Percentiles rank a stretch among this genome's conserved stretches.
Evolutionary conservation across 2,329 filamentous ascomycete species (phyloP).

Genomic region (Kalmusia sp.): DNA sequence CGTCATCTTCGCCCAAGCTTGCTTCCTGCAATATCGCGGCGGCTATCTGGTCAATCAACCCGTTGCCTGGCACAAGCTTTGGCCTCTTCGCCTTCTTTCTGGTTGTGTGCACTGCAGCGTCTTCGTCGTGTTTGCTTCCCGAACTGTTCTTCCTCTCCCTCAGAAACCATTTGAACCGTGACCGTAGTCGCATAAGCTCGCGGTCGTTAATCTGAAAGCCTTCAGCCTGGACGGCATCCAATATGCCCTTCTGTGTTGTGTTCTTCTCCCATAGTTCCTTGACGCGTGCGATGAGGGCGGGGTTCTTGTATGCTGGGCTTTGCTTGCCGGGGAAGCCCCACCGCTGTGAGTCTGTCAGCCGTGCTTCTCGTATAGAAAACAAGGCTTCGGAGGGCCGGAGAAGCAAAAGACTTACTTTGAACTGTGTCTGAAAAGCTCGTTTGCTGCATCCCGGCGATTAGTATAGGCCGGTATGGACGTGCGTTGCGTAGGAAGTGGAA

Average conservation of each 20-base stretch:
- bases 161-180: slow-evolving; percentile 72
- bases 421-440: slow-evolving; percentile 77
- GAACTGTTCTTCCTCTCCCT: slow-evolving; percentile 50
- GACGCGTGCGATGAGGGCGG: slow-evolving; percentile 70
- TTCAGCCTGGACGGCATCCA: slow-evolving; percentile 72
- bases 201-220: slow-evolving; percentile 76
- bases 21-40: slow-evolving; percentile 35
- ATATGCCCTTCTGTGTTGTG: slow-evolving; percentile 74
- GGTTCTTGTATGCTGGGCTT: slow-evolving; percentile 74
- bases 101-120: slow-evolving; percentile 9
- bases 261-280: slow-evolving; percentile 82
- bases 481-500: neutral
- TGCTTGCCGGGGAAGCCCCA: slow-evolving; percentile 83
- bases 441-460: slow-evolving; percentile 60
- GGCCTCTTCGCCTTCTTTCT: slow-evolving; percentile 17
- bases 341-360: slow-evolving; percentile 45
- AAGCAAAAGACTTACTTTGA: slow-evolving; percentile 55
- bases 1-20: slow-evolving; percentile 22
- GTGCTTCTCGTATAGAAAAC: no score
- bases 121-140: neutral
- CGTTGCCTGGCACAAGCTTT: slow-evolving; percentile 22
- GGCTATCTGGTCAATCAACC: slow-evolving; percentile 34
- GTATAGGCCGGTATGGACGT: neutral
- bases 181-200: slow-evolving; percentile 73
- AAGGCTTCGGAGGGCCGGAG: neutral